Conservation (phyloP, 176 grass and related monocot species). For the Rhynchospora breviuscula region DNA sequence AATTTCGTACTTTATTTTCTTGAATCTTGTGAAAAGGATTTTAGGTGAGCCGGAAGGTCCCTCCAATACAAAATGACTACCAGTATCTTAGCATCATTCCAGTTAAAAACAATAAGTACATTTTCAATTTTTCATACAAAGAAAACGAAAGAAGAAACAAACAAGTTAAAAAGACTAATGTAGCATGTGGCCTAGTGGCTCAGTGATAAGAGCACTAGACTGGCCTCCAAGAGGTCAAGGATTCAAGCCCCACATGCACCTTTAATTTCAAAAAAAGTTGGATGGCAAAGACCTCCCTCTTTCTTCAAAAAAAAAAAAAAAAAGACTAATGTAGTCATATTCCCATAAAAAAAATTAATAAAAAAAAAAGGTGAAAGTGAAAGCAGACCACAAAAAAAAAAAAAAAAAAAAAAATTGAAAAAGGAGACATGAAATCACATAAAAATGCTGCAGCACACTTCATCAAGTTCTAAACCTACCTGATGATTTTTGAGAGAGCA, state of each 20-base stretch:
- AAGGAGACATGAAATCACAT: background rate
- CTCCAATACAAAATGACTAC: background rate
- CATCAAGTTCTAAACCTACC: background rate
- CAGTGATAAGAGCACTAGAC: no score
- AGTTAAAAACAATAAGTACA: background rate
- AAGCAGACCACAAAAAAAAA: background rate
- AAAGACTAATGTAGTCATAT: background rate
- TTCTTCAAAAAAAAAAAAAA: no score
- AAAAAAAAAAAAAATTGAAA: background rate
- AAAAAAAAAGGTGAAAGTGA: background rate
- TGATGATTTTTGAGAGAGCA: background rate
- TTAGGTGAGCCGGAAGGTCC: background rate
- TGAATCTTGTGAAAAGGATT: background rate
- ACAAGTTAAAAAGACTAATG: background rate
- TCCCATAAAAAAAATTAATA: background rate
- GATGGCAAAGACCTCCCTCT: no score
- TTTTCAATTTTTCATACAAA: background rate
- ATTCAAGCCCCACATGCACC: no score
- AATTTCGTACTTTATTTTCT: background rate
- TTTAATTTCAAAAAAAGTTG: no score
- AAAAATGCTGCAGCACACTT: background rate
- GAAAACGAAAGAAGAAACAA: background rate
- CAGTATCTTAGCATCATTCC: background rate
- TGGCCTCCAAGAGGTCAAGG: no score
- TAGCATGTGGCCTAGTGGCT: no score